Percentiles rank a stretch among this genome's conserved stretches.
These are phyloP conservation scores for Magnusiomyces suaveolens DNA, from an alignment of 1,139 yeast genomes.

Conservation along the genomic window DNA sequence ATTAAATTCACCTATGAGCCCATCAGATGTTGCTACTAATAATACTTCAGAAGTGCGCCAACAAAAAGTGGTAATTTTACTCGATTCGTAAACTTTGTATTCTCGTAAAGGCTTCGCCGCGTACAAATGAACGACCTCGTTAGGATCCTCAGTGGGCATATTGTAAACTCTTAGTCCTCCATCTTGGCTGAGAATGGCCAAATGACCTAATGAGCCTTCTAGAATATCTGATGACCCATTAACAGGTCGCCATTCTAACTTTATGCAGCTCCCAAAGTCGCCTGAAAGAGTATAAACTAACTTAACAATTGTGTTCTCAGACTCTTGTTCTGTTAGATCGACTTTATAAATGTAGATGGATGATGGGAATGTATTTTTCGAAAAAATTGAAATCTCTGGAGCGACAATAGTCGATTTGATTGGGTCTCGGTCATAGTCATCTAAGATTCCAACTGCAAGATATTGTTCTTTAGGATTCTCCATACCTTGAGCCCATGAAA, in stretches of 20 bases:
- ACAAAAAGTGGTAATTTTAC: constrained; percentile 44
- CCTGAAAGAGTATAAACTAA: constrained; percentile 35
- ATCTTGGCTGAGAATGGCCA: constrained; percentile 53
- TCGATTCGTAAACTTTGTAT: constrained; percentile 14
- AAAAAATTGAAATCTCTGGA: constrained; percentile 19
- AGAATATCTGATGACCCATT: constrained; percentile 8
- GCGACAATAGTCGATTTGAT: constrained; percentile 12
- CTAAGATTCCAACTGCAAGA: constrained; percentile 47
- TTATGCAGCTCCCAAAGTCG: constrained; percentile 46
- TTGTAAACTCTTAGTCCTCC: constrained; percentile 52
- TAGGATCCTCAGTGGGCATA: constrained; percentile 10
- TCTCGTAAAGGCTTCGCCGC: constrained; percentile 30
- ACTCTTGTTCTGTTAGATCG: constrained; percentile 6
- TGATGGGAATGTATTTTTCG: constrained; percentile 17
- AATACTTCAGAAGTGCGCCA: constrained; percentile 44
- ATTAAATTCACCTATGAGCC: constrained; percentile 56
- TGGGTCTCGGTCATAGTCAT: constrained; percentile 41
- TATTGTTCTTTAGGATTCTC: constrained; percentile 30
- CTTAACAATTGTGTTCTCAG: constrained; percentile 19
- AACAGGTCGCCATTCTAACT: constrained; percentile 45
- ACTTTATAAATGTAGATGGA: constrained; percentile 21
- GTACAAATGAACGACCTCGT: constrained; percentile 23
- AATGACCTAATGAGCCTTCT: constrained; percentile 33
- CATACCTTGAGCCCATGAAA: constrained; percentile 28
- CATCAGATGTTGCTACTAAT: constrained; percentile 56